These are phyloP conservation scores for Phytophthora sp. DNA, from an alignment of 352 stramenopile genomes.

Conservation along the genomic window DNA sequence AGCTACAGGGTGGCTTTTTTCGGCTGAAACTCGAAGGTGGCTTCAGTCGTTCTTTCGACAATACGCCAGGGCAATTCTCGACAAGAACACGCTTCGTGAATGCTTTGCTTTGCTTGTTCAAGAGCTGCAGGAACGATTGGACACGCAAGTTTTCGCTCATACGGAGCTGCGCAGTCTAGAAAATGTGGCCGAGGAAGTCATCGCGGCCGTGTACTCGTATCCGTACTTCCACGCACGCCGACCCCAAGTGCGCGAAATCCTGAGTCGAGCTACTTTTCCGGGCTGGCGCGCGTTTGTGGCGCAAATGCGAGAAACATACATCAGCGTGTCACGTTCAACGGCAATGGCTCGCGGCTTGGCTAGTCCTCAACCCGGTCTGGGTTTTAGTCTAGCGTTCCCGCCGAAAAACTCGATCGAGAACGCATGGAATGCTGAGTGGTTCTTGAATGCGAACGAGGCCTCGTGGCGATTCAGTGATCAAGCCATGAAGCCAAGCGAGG, in stretches of 20 bases:
- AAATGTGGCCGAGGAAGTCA: constrained; percentile 55
- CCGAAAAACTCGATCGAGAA: constrained; percentile 32
- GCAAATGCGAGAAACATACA: constrained; percentile 55
- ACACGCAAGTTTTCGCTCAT: constrained; percentile 41
- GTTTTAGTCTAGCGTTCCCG: neutral
- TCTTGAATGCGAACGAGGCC: constrained; percentile 44
- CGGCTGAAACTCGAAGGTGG: constrained; percentile 35
- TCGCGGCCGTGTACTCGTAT: constrained; percentile 51
- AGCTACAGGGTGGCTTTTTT: constrained; percentile 48
- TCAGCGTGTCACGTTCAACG: constrained; percentile 22
- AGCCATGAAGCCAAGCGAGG: neutral
- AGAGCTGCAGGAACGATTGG: constrained; percentile 39
- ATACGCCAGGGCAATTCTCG: constrained; percentile 16
- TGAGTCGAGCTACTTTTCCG: constrained; percentile 42
- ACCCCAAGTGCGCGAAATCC: constrained; percentile 39
- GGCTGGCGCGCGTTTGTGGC: constrained; percentile 53
- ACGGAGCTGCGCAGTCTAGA: constrained; percentile 34
- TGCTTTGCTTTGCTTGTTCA: constrained; percentile 40
- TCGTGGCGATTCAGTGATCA: constrained; percentile 30
- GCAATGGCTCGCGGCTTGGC: no score
- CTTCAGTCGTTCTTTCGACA: constrained; percentile 41
- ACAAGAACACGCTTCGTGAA: constrained; percentile 39
- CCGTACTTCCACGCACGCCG: constrained; percentile 43
- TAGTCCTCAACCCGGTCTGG: neutral
- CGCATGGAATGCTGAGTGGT: constrained; percentile 48